Base-by-base conservation (phyloP, 2,329 filamentous ascomycete species). In the Ophiostoma tasmaniense region DNA sequence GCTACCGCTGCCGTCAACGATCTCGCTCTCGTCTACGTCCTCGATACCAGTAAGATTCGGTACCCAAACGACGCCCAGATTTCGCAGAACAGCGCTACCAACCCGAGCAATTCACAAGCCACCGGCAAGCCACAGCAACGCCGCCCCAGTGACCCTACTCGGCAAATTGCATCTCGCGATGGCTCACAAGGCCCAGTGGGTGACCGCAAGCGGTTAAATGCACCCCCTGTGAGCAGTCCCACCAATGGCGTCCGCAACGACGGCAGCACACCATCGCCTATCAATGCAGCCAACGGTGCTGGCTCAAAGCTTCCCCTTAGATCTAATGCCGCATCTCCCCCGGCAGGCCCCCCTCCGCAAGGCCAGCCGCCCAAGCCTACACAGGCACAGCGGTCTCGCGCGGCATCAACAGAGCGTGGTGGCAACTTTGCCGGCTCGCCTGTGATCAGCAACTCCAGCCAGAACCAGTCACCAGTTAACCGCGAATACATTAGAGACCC, bases 31-130 rank as follows among this genome's bases (percentile, higher is more conserved):
- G 90, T 92, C 45, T 99, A 98, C 78, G 86, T 97, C 72, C 83
- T 99, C 71, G 95, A 99, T 78, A 99, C 95, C 10, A 89, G 87
- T 65, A 99, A 99, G 79, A 99, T 99, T 73, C 87, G 95, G 72
- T 99, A 99, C 78, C 95, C 95, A 1, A 94, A 91, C 73, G 93
- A 97, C 75, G 79, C 83, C 4, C 83, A 82, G 71, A 77, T 78
- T 20, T 52, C 66, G n/a, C 42, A 52, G 42, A 22, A 42, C 20
- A n/a, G 30, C 37, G 10, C 37, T 2, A 17, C 76, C 78, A 55
- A 17, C 5, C 37, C 45, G 13, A 10, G 17, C 42, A 64, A 35
- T 7, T 35, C 61, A 22, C 64, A 42, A 45, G 76, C 78, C 7
- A 77, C 55, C 62, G 67, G 72, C 1, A 76, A 71, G 71, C 50